Conservation (phyloP, 2,329 filamentous ascomycete genomes). For the Dactylella cylindrospora region DNA sequence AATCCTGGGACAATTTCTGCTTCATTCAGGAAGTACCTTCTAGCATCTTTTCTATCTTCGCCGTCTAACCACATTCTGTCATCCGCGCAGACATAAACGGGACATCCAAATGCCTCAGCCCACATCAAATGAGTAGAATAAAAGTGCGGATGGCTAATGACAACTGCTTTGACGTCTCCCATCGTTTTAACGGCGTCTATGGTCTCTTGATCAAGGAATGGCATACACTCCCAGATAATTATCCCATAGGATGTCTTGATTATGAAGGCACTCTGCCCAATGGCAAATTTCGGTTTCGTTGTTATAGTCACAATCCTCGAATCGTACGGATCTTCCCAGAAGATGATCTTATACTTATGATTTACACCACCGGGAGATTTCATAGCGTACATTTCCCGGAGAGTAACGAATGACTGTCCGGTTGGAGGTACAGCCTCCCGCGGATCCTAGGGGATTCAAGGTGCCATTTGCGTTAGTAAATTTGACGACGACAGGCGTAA, state of each 20-base stretch:
- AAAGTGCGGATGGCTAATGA: constrained; percentile 79
- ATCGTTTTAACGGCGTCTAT: constrained; percentile 60
- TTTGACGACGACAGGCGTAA: constrained; percentile 1
- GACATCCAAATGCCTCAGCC: constrained; percentile 68
- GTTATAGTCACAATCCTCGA: constrained; percentile 56
- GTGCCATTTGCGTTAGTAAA: background rate
- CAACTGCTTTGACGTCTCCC: constrained; percentile 70
- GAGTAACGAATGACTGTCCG: constrained; percentile 68
- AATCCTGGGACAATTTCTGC: constrained; percentile 56
- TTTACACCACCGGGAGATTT: constrained; percentile 40
- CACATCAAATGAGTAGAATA: constrained; percentile 76
- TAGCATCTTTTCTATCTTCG: constrained; percentile 50
- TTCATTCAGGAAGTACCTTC: constrained; percentile 55
- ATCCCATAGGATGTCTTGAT: constrained; percentile 68
- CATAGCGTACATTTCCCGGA: constrained; percentile 53
- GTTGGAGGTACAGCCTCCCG: constrained; percentile 67
- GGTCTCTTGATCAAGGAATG: constrained; percentile 68
- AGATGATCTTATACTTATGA: constrained; percentile 59
- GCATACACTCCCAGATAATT: constrained; percentile 76
- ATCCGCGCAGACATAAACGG: constrained; percentile 67
- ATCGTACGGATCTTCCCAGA: constrained; percentile 57
- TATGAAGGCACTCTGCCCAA: constrained; percentile 73
- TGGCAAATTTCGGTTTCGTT: constrained; percentile 65
- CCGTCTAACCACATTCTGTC: constrained; percentile 67
- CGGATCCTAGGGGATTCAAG: constrained; percentile 61